Conservation (phyloP, 257 asterid species). For the Nicotiana attenuata region DNA sequence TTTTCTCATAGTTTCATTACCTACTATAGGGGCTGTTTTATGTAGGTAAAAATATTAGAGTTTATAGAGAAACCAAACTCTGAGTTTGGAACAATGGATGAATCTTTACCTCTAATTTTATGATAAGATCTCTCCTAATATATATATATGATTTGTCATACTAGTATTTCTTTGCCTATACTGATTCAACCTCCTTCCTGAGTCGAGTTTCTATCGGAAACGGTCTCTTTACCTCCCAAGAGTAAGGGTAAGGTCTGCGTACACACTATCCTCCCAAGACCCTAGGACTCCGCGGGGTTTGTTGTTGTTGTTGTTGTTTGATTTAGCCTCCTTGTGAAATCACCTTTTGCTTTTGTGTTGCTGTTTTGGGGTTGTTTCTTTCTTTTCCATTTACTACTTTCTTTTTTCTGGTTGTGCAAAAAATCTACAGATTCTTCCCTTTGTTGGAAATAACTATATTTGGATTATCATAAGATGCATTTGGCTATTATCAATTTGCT, state of each 20-base stretch:
- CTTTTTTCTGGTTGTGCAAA: constrained; percentile 12
- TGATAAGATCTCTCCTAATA: constrained; percentile 1
- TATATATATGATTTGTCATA: not conserved
- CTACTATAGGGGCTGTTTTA: not conserved
- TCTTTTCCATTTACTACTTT: constrained; percentile 17
- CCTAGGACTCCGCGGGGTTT: too few species aligned
- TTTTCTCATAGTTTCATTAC: not conserved
- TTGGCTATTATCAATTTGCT: not conserved
- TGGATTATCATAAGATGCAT: not conserved
- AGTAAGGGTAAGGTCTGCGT: too few species aligned
- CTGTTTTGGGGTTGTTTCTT: constrained; percentile 24
- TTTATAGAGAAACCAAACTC: not conserved
- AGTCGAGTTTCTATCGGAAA: too few species aligned
- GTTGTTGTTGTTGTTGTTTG: too few species aligned
- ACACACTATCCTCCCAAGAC: too few species aligned
- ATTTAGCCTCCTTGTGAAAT: not conserved
- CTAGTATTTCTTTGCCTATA: constrained; percentile 1
- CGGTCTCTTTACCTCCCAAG: too few species aligned
- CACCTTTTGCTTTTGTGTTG: constrained; percentile 19
- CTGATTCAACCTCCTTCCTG: not conserved
- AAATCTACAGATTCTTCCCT: not conserved
- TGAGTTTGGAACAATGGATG: constrained; percentile 14
- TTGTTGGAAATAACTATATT: not conserved
- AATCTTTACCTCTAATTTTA: constrained; percentile 18
- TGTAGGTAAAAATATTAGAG: not conserved